Evolutionary conservation across 2,329 filamentous ascomycete species (phyloP), one percentile per base, ranked within the genome.

Genomic region (Purpureocillium lavendulum): DNA sequence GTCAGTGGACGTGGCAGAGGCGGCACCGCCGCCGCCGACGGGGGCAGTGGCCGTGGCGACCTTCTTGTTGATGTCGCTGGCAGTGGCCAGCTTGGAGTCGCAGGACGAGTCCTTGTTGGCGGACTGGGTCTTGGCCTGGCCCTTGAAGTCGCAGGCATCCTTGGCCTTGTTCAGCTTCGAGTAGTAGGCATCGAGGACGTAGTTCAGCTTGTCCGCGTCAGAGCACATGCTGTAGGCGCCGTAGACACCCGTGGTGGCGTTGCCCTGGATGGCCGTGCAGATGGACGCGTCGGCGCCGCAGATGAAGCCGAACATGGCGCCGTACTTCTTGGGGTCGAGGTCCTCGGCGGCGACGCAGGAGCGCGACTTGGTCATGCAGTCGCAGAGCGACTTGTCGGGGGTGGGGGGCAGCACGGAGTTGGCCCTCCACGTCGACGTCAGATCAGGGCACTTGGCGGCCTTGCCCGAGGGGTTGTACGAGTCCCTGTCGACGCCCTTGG

Each of bases 171-270:
- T 66, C 54, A 79, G 69, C 49, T 60, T 61, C 49, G 70, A 58
- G 69, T 84, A 85, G 72, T 89, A 90, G 51, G 76, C 64, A 66
- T 89, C 79, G 49, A 88, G 74, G 36, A 78, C 82, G 58, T 77
- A 88, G 43, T 76, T 76, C 32, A 92, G 76, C 71, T 88, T 77
- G 62, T 86, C 71, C 49, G 71, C 70, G 52, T 75, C 55, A 50
- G 71, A 69, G 71, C 86, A 92, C 78, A 87, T 87, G 61, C 78
- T 77, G 70, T 85, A 87, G 38, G 84, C 75, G 50, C 86, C 86
- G 60, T 85, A 92, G 12, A 40, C 41, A 31, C 45, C 45, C n/a
- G 72, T 70, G 9, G 67, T 71, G 32, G 67, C 61, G 40, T 65
- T 62, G 50, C 42, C 72, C 47, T 63, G 67, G 63, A 92, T 87